Evolutionary conservation across 345 rosid genomes (phyloP).

Genomic region (Lepidium sativum): DNA sequence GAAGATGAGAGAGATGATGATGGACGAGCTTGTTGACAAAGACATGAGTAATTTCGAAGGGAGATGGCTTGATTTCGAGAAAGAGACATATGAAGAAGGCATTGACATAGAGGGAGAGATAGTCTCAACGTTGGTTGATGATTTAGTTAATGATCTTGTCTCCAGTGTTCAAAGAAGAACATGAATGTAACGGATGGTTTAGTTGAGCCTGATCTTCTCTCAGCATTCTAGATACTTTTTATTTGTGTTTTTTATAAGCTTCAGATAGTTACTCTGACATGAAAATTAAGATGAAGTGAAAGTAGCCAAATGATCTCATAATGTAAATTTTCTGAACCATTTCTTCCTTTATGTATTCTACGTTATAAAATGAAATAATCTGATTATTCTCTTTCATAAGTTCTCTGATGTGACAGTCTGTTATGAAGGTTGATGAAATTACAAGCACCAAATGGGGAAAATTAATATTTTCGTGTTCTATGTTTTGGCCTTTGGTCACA

Average conservation of each 20-base stretch:
- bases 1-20: conserved; percentile 53
- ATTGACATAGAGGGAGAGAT: conserved; percentile 51
- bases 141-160: conserved; percentile 50
- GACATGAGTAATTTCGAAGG: conserved; percentile 64
- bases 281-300: background rate
- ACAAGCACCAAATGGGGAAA: background rate
- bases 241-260: background rate
- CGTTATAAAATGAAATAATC: conserved; percentile 11
- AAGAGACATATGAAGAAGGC: conserved; percentile 62
- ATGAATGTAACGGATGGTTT: background rate
- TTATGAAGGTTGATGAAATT: too few species aligned
- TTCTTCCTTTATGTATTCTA: background rate
- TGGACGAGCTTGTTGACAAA: conserved; percentile 74
- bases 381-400: too few species aligned
- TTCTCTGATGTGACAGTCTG: too few species aligned
- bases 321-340: background rate
- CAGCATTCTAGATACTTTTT: background rate
- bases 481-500: too few species aligned
- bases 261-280: conserved; percentile 2
- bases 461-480: too few species aligned
- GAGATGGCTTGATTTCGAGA: conserved; percentile 61
- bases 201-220: conserved; percentile 4
- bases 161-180: conserved; percentile 6
- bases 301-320: background rate
- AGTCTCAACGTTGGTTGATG: conserved; percentile 58